Percentiles rank a stretch among this genome's conserved stretches.
Conservation (phyloP, 495 filamentous ascomycete genomes). For the Tricharina praecox region DNA sequence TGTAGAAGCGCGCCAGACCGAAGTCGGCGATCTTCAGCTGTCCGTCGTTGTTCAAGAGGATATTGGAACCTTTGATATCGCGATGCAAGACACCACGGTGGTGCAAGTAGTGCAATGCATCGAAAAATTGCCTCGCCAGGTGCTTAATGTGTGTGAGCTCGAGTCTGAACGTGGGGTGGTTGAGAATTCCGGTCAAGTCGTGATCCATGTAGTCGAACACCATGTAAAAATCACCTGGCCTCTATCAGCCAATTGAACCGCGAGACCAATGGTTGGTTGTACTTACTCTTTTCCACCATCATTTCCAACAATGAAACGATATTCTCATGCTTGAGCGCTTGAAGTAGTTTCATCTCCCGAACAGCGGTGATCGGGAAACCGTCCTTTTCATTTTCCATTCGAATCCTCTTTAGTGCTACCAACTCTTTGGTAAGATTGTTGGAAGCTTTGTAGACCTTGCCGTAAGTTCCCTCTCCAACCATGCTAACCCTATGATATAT, state of each 20-base stretch:
- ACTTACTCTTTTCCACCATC: slow-evolving; percentile 79
- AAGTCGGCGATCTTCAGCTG: slow-evolving; percentile 91
- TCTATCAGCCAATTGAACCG: slow-evolving; percentile 1
- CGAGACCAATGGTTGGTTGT: not conserved
- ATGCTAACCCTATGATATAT: slow-evolving; percentile 26
- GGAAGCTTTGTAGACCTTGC: slow-evolving; percentile 91
- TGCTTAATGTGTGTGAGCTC: slow-evolving; percentile 82
- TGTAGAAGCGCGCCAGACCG: slow-evolving; percentile 91
- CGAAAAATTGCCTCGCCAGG: slow-evolving; percentile 81
- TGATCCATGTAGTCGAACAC: slow-evolving; percentile 98
- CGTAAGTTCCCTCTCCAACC: slow-evolving; percentile 27
- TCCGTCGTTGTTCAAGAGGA: slow-evolving; percentile 75
- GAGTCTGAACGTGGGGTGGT: slow-evolving; percentile 83
- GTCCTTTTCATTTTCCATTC: slow-evolving; percentile 93
- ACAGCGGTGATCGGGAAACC: slow-evolving; percentile 96
- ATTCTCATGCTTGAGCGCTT: slow-evolving; percentile 80
- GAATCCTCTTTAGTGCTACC: slow-evolving; percentile 84
- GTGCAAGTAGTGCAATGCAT: slow-evolving; percentile 87
- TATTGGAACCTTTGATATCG: slow-evolving; percentile 91
- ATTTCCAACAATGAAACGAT: slow-evolving; percentile 81
- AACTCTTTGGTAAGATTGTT: slow-evolving; percentile 84
- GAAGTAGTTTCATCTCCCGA: slow-evolving; percentile 88
- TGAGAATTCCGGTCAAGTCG: slow-evolving; percentile 66
- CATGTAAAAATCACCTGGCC: slow-evolving; percentile 74
- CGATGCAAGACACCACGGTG: slow-evolving; percentile 84